Percentiles rank a stretch among this genome's conserved stretches.
phyloP scores from a whole-genome alignment of 805 yeast genomes.

The Candida railenensis region DNA sequence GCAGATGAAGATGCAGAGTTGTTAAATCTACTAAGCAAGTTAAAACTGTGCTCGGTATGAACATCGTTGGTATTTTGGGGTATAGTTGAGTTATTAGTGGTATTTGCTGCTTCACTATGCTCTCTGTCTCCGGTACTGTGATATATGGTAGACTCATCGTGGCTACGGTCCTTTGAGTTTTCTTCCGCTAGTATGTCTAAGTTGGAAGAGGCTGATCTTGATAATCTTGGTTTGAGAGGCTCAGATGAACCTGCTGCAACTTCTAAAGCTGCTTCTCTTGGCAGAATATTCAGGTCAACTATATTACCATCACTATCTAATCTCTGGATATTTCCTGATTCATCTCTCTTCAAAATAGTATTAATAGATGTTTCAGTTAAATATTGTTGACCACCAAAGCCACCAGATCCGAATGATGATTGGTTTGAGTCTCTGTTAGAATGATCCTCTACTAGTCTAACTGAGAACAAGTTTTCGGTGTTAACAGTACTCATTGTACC shows the following conservation, averaged over 20 bases:
- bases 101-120: not conserved
- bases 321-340: constrained; percentile 39
- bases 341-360: constrained; percentile 23
- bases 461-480: constrained; percentile 78
- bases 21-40: constrained; percentile 19
- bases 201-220: constrained; percentile 24
- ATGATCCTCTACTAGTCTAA: constrained; percentile 66
- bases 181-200: constrained; percentile 32
- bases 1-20: constrained; percentile 15
- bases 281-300: constrained; percentile 17
- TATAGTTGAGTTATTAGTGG: not conserved
- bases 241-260: not conserved
- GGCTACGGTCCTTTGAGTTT: constrained; percentile 20
- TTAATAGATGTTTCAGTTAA: constrained; percentile 25
- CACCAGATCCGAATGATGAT: constrained; percentile 21
- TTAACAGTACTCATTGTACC: constrained; percentile 80
- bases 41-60: constrained; percentile 12
- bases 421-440: constrained; percentile 30
- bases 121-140: constrained; percentile 9
- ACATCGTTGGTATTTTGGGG: not conserved
- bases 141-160: constrained; percentile 12
- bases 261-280: not conserved
- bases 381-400: constrained; percentile 10
- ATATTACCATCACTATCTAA: constrained; percentile 47
- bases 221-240: constrained; percentile 10